These are phyloP conservation scores for Punctularia strigosozonata DNA, from an alignment of 768 basidiomycete genomes.

Conservation along the genomic window DNA sequence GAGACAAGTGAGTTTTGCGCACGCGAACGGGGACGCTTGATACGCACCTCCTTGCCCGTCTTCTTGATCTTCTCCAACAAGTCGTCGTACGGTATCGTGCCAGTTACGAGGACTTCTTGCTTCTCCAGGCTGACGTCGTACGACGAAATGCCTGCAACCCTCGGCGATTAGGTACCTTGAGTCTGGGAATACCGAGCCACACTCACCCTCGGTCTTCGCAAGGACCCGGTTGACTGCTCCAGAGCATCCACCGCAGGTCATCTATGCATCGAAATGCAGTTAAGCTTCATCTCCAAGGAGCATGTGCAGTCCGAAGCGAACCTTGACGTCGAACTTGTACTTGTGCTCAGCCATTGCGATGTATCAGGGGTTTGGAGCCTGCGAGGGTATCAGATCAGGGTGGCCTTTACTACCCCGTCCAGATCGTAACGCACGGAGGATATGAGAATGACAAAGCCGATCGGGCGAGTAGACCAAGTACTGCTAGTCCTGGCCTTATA, in stretches of 20 bases:
- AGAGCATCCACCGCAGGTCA: conserved; percentile 83
- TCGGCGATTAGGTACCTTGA: too few species aligned
- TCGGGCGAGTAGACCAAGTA: too few species aligned
- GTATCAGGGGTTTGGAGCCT: too few species aligned
- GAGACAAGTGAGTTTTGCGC: not conserved
- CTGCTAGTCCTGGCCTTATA: too few species aligned
- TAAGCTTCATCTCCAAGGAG: conserved; percentile 4
- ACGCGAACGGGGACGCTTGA: not conserved
- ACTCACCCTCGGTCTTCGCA: conserved; percentile 47
- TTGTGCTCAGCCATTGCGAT: conserved; percentile 31
- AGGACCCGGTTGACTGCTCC: conserved; percentile 70
- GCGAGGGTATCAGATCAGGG: too few species aligned
- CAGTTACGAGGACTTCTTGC: conserved; percentile 64
- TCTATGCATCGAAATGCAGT: conserved; percentile 29
- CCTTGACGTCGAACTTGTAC: conserved; percentile 83
- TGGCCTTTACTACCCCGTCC: too few species aligned
- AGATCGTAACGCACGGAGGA: too few species aligned
- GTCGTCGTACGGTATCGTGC: conserved; percentile 47
- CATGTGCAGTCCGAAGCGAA: conserved; percentile 17
- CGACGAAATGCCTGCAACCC: conserved; percentile 39
- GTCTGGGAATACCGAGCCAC: too few species aligned
- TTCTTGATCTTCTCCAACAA: conserved; percentile 71
- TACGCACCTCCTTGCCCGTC: conserved; percentile 78
- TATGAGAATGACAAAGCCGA: too few species aligned
- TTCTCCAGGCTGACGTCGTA: conserved; percentile 54